These are phyloP conservation scores for Solanum chmielewskii DNA, from an alignment of 257 asterid genomes.

Conservation along the genomic window DNA sequence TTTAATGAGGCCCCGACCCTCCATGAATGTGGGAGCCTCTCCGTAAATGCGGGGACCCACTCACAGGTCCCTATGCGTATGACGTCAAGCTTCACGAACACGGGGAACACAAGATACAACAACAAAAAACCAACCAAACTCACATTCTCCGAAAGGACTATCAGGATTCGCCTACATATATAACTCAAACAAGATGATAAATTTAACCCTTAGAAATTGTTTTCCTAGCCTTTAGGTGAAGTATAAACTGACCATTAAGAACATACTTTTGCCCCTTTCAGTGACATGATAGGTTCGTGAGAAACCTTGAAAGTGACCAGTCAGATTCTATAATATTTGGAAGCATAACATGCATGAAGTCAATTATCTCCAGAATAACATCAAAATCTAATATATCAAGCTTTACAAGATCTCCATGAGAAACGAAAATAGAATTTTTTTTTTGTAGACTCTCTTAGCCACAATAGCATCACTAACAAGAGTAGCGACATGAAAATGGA, in stretches of 20 bases:
- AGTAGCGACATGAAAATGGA: too few species aligned
- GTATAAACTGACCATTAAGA: too few species aligned
- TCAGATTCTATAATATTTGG: not conserved
- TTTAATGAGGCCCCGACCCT: too few species aligned
- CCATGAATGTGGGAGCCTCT: too few species aligned
- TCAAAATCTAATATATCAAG: not conserved
- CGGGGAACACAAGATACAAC: too few species aligned
- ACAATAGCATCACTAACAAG: too few species aligned
- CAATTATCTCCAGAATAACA: not conserved
- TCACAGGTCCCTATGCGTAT: too few species aligned
- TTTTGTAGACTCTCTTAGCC: too few species aligned
- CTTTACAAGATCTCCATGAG: not conserved
- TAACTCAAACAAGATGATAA: not conserved
- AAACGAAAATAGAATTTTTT: not conserved
- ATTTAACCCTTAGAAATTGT: not conserved
- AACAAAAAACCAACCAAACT: too few species aligned
- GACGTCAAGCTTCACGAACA: too few species aligned
- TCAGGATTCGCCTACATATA: not conserved
- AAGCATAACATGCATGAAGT: not conserved
- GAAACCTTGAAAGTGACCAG: not conserved
- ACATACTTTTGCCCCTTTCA: not conserved
- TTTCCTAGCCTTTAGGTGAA: not conserved
- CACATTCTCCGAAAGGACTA: too few species aligned
- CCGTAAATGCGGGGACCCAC: too few species aligned
- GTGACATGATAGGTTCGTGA: not conserved